These are phyloP conservation scores for Aspergillus campestris DNA, from an alignment of 495 filamentous ascomycete genomes.

Conservation along the genomic window DNA sequence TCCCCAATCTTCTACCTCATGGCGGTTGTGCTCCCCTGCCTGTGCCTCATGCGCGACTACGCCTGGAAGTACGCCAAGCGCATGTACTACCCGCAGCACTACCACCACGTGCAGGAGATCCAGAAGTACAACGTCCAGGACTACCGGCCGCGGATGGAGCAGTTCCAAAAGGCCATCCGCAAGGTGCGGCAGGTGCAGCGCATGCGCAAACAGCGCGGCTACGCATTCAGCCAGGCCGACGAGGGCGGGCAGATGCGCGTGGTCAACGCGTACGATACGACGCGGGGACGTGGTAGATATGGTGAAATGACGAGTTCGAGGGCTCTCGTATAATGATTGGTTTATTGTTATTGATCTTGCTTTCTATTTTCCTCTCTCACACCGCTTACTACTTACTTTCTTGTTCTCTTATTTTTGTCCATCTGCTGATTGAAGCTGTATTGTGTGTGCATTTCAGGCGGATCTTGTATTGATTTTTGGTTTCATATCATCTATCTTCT, in stretches of 20 bases:
- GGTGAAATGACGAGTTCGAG: slow-evolving; percentile 89
- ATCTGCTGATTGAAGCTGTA: neutral
- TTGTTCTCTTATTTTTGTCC: slow-evolving; percentile 7
- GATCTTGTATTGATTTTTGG: no score
- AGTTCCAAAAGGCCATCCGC: slow-evolving; percentile 98
- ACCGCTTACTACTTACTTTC: no score
- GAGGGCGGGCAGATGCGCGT: slow-evolving; percentile 75
- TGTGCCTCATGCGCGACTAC: slow-evolving; percentile 88
- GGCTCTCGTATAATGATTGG: slow-evolving; percentile 26
- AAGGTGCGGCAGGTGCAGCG: slow-evolving; percentile 98
- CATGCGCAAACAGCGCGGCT: slow-evolving; percentile 98
- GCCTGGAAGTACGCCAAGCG: slow-evolving; percentile 79
- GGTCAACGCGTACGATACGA: slow-evolving; percentile 96
- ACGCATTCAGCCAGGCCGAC: slow-evolving; percentile 96
- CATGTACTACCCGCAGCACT: slow-evolving; percentile 92
- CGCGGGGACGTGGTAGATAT: slow-evolving; percentile 79
- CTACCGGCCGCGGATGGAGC: slow-evolving; percentile 97
- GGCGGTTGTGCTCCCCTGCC: slow-evolving; percentile 64
- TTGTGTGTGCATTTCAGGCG: no score
- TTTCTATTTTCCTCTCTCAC: slow-evolving; percentile 13
- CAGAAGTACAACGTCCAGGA: slow-evolving; percentile 99
- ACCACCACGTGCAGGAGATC: slow-evolving; percentile 99
- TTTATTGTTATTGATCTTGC: slow-evolving; percentile 6
- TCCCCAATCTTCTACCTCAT: slow-evolving; percentile 87
- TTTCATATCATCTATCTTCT: no score